Percentiles rank a stretch among this genome's conserved stretches.
phyloP scores from a whole-genome alignment of 2,329 filamentous ascomycete species.

The Huntiella savannae region DNA sequence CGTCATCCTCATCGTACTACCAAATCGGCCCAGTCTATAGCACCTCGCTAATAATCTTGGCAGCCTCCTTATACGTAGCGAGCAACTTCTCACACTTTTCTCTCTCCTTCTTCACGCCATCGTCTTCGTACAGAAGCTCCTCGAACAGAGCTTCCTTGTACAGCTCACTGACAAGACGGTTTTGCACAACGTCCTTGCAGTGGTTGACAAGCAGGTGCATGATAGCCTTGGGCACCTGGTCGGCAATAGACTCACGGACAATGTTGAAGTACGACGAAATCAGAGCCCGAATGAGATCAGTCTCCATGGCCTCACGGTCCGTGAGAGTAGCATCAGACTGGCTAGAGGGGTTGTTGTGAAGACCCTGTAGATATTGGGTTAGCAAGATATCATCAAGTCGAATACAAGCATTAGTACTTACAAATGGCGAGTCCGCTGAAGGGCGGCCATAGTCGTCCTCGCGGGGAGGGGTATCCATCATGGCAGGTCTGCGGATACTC shows the following conservation, averaged over 20 bases:
- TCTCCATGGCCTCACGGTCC: slow-evolving; percentile 91
- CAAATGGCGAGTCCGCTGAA: slow-evolving; percentile 31
- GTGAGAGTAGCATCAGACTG: slow-evolving; percentile 61
- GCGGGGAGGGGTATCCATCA: slow-evolving; percentile 24
- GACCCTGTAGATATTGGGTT: slow-evolving; percentile 3
- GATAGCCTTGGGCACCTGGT: slow-evolving; percentile 94
- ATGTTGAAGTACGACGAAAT: slow-evolving; percentile 99
- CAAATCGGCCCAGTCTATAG: slow-evolving; percentile 31
- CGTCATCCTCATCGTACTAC: neutral
- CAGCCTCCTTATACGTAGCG: slow-evolving; percentile 88
- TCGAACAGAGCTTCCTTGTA: slow-evolving; percentile 85
- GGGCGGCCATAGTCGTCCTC: slow-evolving; percentile 25
- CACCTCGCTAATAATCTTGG: slow-evolving; percentile 95
- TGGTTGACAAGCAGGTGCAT: slow-evolving; percentile 98
- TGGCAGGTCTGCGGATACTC: slow-evolving; percentile 55
- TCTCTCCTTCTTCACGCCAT: slow-evolving; percentile 88
- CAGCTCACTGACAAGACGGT: slow-evolving; percentile 82
- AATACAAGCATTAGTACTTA: slow-evolving; percentile 24
- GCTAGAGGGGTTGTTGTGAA: slow-evolving; percentile 3
- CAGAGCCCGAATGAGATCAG: slow-evolving; percentile 84
- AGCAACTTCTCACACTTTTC: slow-evolving; percentile 97
- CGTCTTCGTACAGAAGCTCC: slow-evolving; percentile 91
- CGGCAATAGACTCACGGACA: slow-evolving; percentile 92
- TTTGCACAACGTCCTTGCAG: slow-evolving; percentile 95
- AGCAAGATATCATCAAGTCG: neutral